These are phyloP conservation scores for Ophiostoma novo-ulmi DNA, from an alignment of 2,329 filamentous ascomycete genomes.

Conservation along the genomic window DNA sequence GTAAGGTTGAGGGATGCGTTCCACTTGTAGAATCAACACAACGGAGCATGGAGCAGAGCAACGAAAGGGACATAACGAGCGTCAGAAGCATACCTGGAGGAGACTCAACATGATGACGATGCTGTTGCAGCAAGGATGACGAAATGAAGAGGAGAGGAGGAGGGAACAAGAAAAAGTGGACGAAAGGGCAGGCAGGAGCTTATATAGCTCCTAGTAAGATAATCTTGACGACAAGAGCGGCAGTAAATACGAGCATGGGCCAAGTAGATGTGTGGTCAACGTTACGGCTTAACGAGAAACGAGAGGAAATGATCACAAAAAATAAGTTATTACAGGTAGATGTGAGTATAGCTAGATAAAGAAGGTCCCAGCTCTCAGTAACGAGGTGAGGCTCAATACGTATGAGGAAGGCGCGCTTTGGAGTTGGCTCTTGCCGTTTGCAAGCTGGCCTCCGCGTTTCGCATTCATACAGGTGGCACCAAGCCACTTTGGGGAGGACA, in stretches of 20 bases:
- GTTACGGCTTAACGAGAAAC: background rate
- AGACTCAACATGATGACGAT: slow-evolving; percentile 40
- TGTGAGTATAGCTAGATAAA: background rate
- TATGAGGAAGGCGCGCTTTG: background rate
- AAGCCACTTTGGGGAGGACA: slow-evolving; percentile 1
- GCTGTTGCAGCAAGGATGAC: slow-evolving; percentile 12
- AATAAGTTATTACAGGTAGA: background rate
- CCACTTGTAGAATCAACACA: background rate
- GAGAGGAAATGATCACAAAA: background rate
- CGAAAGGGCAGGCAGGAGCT: background rate
- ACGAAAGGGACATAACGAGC: background rate
- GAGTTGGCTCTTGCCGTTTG: background rate
- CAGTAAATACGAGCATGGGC: background rate
- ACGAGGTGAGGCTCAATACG: background rate
- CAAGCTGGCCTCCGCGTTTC: slow-evolving; percentile 13
- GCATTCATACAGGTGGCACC: slow-evolving; percentile 1
- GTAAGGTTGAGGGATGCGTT: no score
- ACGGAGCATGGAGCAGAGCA: background rate
- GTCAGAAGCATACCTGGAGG: slow-evolving; percentile 35
- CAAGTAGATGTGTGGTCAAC: background rate
- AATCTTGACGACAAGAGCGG: background rate
- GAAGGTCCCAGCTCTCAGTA: background rate
- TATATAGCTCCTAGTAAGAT: slow-evolving; percentile 10
- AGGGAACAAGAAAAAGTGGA: background rate
- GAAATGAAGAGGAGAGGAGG: background rate